Conservation (phyloP, 768 basidiomycete genomes). For the Lactarius tabidus region DNA sequence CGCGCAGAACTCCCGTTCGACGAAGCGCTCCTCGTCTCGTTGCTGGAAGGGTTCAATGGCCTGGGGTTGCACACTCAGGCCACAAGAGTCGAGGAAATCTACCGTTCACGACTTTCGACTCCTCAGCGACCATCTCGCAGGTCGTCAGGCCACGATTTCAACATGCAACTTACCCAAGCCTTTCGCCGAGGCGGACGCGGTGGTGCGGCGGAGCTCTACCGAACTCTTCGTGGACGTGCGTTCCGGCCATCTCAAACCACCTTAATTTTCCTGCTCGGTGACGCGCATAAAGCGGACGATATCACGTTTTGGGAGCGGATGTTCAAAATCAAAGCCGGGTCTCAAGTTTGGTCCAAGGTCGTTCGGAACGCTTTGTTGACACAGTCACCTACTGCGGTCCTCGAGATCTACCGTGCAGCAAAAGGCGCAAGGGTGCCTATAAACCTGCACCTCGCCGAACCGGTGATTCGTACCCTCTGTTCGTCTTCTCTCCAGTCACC, state of each 20-base stretch:
- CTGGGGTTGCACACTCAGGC: slow-evolving; percentile 18
- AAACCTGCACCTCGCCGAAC: slow-evolving; percentile 49
- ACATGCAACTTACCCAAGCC: slow-evolving; percentile 15
- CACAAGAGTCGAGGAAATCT: slow-evolving; percentile 20
- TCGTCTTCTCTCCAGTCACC: slow-evolving; percentile 34
- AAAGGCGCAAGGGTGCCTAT: slow-evolving; percentile 43
- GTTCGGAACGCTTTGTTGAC: slow-evolving; percentile 47
- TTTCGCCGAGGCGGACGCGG: slow-evolving; percentile 6
- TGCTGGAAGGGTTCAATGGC: slow-evolving; percentile 25
- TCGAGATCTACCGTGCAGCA: slow-evolving; percentile 48
- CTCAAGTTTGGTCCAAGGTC: slow-evolving; percentile 51
- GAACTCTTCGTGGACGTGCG: slow-evolving; percentile 5
- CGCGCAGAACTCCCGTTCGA: slow-evolving; percentile 25
- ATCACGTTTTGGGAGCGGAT: slow-evolving; percentile 36
- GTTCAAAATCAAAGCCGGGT: slow-evolving; percentile 39
- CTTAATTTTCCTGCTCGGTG: slow-evolving; percentile 12
- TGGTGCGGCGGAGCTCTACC: slow-evolving; percentile 7
- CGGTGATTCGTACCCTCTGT: slow-evolving; percentile 51
- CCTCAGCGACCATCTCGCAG: background rate
- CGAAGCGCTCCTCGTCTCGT: slow-evolving; percentile 12
- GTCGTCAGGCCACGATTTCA: slow-evolving; percentile 5
- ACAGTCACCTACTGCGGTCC: slow-evolving; percentile 39
- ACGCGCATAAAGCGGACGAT: slow-evolving; percentile 9
- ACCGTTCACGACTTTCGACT: slow-evolving; percentile 10
- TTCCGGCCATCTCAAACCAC: slow-evolving; percentile 23